Evolutionary conservation across 371 early-diverging fungal genomes (phyloP), one percentile per base, ranked within the genome.

Genomic region (Gilbertella persicaria): DNA sequence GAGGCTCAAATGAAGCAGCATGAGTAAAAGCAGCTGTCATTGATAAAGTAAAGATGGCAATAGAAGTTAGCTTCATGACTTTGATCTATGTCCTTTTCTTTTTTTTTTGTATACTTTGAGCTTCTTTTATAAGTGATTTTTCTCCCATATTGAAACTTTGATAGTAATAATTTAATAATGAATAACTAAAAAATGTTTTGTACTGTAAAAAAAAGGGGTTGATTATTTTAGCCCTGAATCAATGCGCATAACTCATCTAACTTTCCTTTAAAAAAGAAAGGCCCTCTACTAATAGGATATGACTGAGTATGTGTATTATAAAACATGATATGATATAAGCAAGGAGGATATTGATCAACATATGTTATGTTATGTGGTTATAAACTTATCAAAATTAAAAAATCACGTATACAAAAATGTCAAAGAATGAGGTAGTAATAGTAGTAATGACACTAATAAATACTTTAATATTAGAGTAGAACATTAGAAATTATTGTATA

Each of bases 1-100:
- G 45, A 26, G 45, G 25, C 14, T 37, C 39, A 23, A 38, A 14
- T 12, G 45, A 14, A 37, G 25, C 45, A 38, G 39, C 53, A 20
- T 45, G 37, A 21, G 38, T 45, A 38, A 28, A 45, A 45, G 58
- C 30, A 45, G 40, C n/a, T 36, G 45, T 38, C 26, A 45, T 45
- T 24, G 51, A 45, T 16, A 51, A 21, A 21, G 51, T 45, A 7
- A 57, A 50, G 13, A 45, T 45, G 8, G 51, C 13, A 17, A 51
- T 16, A 7, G 38, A 38, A 40, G 33, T 24, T 21, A 44, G 37
- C 25, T 45, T 57, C 58, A 57, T 56, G n/a, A 26, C 35, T 23
- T 29, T 39, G 40, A 12, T 10, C 13, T 33, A 12, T 9, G 6
- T 5, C 2, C 10, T 33, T 33, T 9, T 9, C 16, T 45, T 20